Evolutionary conservation across 2,329 filamentous ascomycete species (phyloP).

Genomic region (Ophiostoma pallidulum): DNA sequence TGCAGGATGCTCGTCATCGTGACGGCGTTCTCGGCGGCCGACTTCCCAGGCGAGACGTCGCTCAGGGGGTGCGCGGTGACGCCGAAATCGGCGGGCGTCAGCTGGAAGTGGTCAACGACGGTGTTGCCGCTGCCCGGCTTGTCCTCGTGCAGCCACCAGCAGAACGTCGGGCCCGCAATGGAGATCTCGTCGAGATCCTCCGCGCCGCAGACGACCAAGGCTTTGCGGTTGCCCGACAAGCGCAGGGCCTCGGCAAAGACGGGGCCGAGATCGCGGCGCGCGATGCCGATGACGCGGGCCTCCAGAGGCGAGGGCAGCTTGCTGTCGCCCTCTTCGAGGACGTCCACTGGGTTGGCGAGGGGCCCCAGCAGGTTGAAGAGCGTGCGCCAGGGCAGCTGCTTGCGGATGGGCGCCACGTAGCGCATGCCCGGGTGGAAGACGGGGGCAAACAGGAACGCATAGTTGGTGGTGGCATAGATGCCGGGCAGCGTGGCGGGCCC

Average conservation of each 20-base stretch:
- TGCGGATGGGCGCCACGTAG: conserved; percentile 75
- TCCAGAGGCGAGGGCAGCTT: conserved; percentile 44
- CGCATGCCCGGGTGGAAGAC: conserved; percentile 95
- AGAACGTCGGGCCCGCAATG: conserved; percentile 78
- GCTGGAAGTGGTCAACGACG: conserved; percentile 63
- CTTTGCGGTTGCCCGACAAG: conserved; percentile 69
- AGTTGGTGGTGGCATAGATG: conserved; percentile 75
- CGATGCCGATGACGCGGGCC: conserved; percentile 87
- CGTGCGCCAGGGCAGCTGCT: conserved; percentile 84
- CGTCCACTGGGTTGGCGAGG: conserved; percentile 81
- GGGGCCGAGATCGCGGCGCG: conserved; percentile 73
- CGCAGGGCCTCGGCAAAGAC: conserved; percentile 81
- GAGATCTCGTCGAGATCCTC: conserved; percentile 95
- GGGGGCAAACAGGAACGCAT: conserved; percentile 90
- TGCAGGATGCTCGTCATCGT: conserved; percentile 71
- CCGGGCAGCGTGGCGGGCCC: conserved; percentile 58
- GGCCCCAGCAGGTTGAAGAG: conserved; percentile 97
- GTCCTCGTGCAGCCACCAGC: conserved; percentile 63
- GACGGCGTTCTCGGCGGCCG: conserved; percentile 75
- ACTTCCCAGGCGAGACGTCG: conserved; percentile 75
- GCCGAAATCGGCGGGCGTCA: conserved; percentile 82
- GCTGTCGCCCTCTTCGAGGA: conserved; percentile 24
- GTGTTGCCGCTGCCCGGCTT: conserved; percentile 25
- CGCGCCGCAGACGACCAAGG: conserved; percentile 76
- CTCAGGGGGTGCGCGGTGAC: conserved; percentile 62